Evolutionary conservation across 768 basidiomycete species (phyloP), one percentile per base, ranked within the genome.

Genomic region (Phaeotremella skinneri): DNA sequence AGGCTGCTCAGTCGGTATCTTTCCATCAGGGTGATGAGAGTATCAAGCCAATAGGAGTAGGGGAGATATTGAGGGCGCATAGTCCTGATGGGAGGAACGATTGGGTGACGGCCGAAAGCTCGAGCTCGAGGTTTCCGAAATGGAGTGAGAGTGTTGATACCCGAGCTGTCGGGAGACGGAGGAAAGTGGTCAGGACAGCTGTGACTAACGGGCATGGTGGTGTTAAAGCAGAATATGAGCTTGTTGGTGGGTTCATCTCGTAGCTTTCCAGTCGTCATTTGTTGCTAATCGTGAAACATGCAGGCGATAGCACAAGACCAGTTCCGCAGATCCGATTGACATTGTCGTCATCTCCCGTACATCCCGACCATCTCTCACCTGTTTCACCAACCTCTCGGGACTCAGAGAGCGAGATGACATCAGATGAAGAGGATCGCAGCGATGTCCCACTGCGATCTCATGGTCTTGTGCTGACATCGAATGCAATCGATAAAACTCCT

Each of bases 161-260:
- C 6, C 13, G 43, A 45, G 13, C 7, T 13, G 6, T 7, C 13
- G 21, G 41, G 39, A 67, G 57, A 49, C 58, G 47, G 4, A 52
- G 49, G 20, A 58, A 52, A 41, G 63, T 65, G 29, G 52, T 65
- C 1, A 43, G 65, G 39, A 59, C 53, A 52, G 61, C 62, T 11
- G 57, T 69, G 25, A 45, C 54, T 25, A 66, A 68, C 49, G 55
- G 49, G 5, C 52, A 49, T 30, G 61, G 63, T 11, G 54, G 68
- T 7, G 78, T 78, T 30, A 76, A 74, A 50, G 79, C 79, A 25
- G 78, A 78, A 50, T 80, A 80, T 58, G 74, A 78, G 20, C 58
- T 80, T 1, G 70, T 63, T 16, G 79, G 79, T 79, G 29, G 61
- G 76, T 62, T 5, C 9, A 13, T n/a, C 21, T 25, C 26, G 4